phyloP scores from a whole-genome alignment of 2,329 filamentous ascomycete genomes.

The Fusarium continuum region DNA sequence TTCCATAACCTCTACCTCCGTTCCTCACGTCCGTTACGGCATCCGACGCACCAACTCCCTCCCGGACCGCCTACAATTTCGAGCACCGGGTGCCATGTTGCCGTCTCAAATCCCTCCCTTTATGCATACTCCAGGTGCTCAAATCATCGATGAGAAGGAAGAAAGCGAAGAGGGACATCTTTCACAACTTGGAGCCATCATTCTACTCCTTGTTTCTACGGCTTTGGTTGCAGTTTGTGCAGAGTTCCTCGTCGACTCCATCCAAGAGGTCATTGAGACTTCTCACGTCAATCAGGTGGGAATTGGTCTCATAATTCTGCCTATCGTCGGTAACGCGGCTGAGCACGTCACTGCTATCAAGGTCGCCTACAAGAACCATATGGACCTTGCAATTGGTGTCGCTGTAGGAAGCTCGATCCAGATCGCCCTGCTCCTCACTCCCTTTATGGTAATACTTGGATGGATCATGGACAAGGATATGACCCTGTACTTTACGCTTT shows the following conservation, averaged over 20 bases:
- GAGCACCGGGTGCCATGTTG: slow-evolving; percentile 61
- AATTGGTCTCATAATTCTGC: slow-evolving; percentile 76
- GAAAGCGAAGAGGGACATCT: slow-evolving; percentile 58
- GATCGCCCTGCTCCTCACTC: slow-evolving; percentile 76
- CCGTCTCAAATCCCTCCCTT: slow-evolving; percentile 57
- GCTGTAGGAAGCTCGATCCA: slow-evolving; percentile 77
- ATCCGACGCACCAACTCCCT: slow-evolving; percentile 79
- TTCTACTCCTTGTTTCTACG: slow-evolving; percentile 71
- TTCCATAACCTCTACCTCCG: slow-evolving; percentile 53
- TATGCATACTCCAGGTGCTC: slow-evolving; percentile 44
- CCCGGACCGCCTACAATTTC: slow-evolving; percentile 69
- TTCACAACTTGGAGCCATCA: slow-evolving; percentile 64
- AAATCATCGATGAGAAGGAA: slow-evolving; percentile 38
- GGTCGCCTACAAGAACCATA: slow-evolving; percentile 78
- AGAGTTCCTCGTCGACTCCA: slow-evolving; percentile 75
- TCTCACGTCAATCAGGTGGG: slow-evolving; percentile 71
- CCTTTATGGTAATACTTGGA: slow-evolving; percentile 75
- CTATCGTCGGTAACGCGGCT: slow-evolving; percentile 77
- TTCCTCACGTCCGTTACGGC: slow-evolving; percentile 68
- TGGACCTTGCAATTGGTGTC: slow-evolving; percentile 78
- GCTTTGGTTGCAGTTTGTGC: slow-evolving; percentile 74
- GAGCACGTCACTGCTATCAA: slow-evolving; percentile 78
- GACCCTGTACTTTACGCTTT: slow-evolving; percentile 86
- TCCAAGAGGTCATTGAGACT: slow-evolving; percentile 67
- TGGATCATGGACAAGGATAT: slow-evolving; percentile 75